Base-by-base conservation (phyloP, 2,329 filamentous ascomycete species). In the Cytospora leucostoma region DNA sequence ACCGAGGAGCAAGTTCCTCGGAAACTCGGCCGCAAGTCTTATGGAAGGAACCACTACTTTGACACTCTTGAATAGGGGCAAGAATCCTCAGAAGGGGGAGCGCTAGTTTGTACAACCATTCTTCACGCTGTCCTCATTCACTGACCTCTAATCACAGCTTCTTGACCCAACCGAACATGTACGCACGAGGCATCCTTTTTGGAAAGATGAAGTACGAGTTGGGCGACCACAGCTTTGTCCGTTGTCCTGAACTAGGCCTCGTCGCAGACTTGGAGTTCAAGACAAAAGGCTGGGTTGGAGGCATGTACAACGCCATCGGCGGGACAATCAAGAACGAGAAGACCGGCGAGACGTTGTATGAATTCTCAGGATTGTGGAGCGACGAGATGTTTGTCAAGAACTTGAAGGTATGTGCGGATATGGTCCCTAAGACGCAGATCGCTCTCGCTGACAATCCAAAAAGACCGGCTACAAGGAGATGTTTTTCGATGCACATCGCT, bases 191-290 rank as follows among this genome's bases (percentile, higher is more conserved):
- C 40, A 98, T 99, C 65, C 82, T 99, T 10, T 97, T 99, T 72
- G 95, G 95, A 55, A 98, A 97, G 76, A 98, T 99, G 95, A 98
- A 97, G 77, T 99, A 98, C 76, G 95, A 99, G 79, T 86, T 99
- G 8, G 95, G 94, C 67, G 94, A 98, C 74, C 93, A 97, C 79
- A 97, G 93, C 74, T 92, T 93, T 70, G 91, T 99, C 21, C 86
- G 89, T 68, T 98, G 95, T 75, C 92, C 94, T 0, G 94, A 98
- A 74, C 85, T 92, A 19, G 89, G 93, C 63, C 82, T 99, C 19
- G 85, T 88, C 33, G 94, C 93, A 65, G 94, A 99, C 74, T 88
- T 99, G 66, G 95, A 99, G 69, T 99, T 99, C 84, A 98, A 98
- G 80, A 96, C 92, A 59, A 98, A 98, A 77, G 95, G 95, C 6